Evolutionary conservation across 345 rosid genomes (phyloP), one percentile per base, ranked within the genome.

Genomic region (Hibiscus mutabilis): DNA sequence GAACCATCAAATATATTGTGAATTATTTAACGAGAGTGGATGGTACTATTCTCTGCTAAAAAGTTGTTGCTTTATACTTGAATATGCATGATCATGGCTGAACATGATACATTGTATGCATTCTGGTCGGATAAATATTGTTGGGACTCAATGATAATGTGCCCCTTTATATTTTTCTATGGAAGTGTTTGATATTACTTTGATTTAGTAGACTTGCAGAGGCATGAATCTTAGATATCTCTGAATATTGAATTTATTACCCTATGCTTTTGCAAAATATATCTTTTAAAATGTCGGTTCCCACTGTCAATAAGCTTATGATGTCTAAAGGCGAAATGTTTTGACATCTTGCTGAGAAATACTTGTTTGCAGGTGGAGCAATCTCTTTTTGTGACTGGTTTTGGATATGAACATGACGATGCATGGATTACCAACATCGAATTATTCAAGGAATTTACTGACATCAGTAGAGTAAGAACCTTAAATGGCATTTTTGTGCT

Each of bases 321-420:
- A 35, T 76, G 40, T 35, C 8, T 35, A 35, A 60, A 31, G 63
- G 35, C 6, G 46, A 18, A n/a, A 24, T 24, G 22, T 12, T 67
- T 60, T 71, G 42, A 37, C 27, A 37, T 56, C 35, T 33, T 62
- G 21, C 31, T 52, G 42, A 24, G 22, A 70, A 31, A 40, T 53
- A 59, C 33, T 60, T 69, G 21, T 2, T 74, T 70, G 49, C 69
- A 94, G 98, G 93, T 94, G 77, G 97, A 91, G 84, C 86, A 77
- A 73, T 91, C 98, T 73, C 97, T 94, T 85, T 87, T 94, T 56
- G 89, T 94, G 47, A 94, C 98, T 74, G 98, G 98, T 33, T 94
- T 94, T 71, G 97, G 98, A n/a, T 94, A 94, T 75, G 97, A 94
- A 60, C 97, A 91, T 22, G 98, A 94, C 79, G 95, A 91, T 74